Conservation (phyloP, 768 basidiomycete genomes). For the Boletellus sp. region DNA sequence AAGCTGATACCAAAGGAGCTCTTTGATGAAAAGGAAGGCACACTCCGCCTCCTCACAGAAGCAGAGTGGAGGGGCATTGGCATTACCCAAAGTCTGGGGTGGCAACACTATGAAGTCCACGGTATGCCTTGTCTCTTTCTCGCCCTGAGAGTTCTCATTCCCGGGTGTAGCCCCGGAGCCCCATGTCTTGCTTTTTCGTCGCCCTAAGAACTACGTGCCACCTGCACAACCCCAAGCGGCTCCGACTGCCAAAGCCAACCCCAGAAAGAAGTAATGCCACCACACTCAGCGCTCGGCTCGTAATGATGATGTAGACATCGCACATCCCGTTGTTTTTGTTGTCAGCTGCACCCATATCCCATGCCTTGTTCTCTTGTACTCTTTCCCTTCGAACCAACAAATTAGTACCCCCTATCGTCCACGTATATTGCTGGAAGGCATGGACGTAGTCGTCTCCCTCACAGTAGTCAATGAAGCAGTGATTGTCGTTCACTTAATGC, state of each 20-base stretch:
- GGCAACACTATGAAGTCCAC: constrained; percentile 98
- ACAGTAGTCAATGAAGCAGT: constrained; percentile 8
- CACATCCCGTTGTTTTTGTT: constrained; percentile 22
- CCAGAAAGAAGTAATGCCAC: constrained; percentile 38
- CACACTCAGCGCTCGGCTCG: constrained; percentile 3
- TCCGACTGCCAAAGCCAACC: constrained; percentile 39
- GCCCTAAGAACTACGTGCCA: constrained; percentile 63
- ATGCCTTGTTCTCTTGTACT: constrained; percentile 10
- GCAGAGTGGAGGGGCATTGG: constrained; percentile 95
- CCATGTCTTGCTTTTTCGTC: constrained; percentile 90
- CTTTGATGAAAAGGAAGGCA: constrained; percentile 74
- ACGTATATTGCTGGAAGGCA: constrained; percentile 5
- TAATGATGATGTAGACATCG: constrained; percentile 13
- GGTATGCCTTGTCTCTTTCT: constrained; percentile 42
- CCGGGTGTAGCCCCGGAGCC: constrained; percentile 73
- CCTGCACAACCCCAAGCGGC: constrained; percentile 44
- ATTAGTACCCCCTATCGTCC: constrained; percentile 5
- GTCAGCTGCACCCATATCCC: constrained; percentile 17
- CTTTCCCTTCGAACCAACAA: constrained; percentile 8
- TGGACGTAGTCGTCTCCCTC: constrained; percentile 3
- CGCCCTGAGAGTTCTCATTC: constrained; percentile 11
- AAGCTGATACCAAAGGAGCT: constrained; percentile 88
- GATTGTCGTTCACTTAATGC: constrained; percentile 5
- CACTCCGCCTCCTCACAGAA: constrained; percentile 79
- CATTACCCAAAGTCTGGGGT: constrained; percentile 92